Percentiles rank a stretch among this genome's conserved stretches.
Evolutionary conservation across 805 yeast species (phyloP).

Genomic region (Saccharomyces kudriavzevii): DNA sequence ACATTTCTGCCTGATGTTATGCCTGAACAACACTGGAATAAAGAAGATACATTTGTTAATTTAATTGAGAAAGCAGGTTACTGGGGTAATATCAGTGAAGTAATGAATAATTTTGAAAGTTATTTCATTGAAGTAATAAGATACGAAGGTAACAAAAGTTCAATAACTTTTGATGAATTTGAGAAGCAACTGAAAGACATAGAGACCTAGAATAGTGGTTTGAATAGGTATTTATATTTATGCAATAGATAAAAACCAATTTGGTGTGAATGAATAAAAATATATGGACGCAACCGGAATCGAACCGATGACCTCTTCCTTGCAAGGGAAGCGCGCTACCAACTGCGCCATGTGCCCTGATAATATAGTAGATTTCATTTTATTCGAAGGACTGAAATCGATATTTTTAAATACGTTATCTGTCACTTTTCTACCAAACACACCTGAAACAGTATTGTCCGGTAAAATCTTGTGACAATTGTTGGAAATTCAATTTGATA

Average conservation of each 20-base stretch:
- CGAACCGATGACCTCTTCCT: constrained; percentile 74
- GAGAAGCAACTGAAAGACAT: constrained; percentile 9
- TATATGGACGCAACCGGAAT: constrained; percentile 64
- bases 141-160: constrained; percentile 47
- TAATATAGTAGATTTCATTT: too few relatives aligned
- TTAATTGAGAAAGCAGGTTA: constrained; percentile 68
- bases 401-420: too few relatives aligned
- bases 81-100: constrained; percentile 23
- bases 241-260: too few relatives aligned
- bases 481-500: too few relatives aligned
- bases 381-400: too few relatives aligned
- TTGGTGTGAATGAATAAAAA: constrained; percentile 7
- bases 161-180: constrained; percentile 37
- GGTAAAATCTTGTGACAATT: too few relatives aligned
- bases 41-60: constrained; percentile 55
- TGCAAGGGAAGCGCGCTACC: constrained; percentile 80
- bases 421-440: too few relatives aligned
- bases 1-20: constrained; percentile 92
- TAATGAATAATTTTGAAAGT: constrained; percentile 28
- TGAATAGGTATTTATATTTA: not conserved
- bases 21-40: constrained; percentile 72
- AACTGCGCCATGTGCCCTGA: constrained; percentile 72
- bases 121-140: constrained; percentile 39
- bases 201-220: not conserved
- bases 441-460: too few relatives aligned